These are phyloP conservation scores for Mortierella sp. DNA, from an alignment of 371 early-diverging fungal genomes.

Conservation along the genomic window DNA sequence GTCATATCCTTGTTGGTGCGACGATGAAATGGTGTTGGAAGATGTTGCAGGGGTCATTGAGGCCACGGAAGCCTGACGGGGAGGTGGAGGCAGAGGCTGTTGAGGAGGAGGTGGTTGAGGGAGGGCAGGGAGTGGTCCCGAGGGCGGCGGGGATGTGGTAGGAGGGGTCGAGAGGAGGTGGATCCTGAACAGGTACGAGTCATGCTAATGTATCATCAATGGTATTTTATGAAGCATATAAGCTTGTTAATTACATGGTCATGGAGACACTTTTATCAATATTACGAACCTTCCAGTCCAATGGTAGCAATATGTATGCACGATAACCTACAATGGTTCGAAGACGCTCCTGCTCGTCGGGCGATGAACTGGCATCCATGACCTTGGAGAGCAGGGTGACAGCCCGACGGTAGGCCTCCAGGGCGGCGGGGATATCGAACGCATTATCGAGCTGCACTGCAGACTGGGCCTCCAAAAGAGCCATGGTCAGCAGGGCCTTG, in stretches of 20 bases:
- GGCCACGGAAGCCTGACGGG: conserved; percentile 19
- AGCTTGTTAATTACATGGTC: neutral
- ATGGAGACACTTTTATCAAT: neutral
- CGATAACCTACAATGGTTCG: conserved; percentile 39
- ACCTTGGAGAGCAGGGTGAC: conserved; percentile 37
- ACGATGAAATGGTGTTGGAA: conserved; percentile 19
- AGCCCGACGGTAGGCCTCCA: conserved; percentile 40
- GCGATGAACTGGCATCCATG: conserved; percentile 45
- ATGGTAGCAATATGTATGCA: neutral
- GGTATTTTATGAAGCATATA: neutral
- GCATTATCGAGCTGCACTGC: conserved; percentile 52
- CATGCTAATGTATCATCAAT: conserved; percentile 28
- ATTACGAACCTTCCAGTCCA: neutral
- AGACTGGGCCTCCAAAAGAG: conserved; percentile 49
- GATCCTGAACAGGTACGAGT: conserved; percentile 50
- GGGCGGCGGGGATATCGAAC: conserved; percentile 38
- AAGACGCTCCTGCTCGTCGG: conserved; percentile 47
- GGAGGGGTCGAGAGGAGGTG: conserved; percentile 44
- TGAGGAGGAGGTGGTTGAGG: conserved; percentile 30
- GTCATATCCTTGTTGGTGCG: conserved; percentile 20
- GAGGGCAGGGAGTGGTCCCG: conserved; percentile 5
- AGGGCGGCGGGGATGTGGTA: conserved; percentile 22
- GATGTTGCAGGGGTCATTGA: conserved; percentile 39
- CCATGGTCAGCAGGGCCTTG: conserved; percentile 45
- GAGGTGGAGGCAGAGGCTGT: conserved; percentile 29